Base-by-base conservation (phyloP, 179 eudicot genomes). In the Vitellaria paradoxa region DNA sequence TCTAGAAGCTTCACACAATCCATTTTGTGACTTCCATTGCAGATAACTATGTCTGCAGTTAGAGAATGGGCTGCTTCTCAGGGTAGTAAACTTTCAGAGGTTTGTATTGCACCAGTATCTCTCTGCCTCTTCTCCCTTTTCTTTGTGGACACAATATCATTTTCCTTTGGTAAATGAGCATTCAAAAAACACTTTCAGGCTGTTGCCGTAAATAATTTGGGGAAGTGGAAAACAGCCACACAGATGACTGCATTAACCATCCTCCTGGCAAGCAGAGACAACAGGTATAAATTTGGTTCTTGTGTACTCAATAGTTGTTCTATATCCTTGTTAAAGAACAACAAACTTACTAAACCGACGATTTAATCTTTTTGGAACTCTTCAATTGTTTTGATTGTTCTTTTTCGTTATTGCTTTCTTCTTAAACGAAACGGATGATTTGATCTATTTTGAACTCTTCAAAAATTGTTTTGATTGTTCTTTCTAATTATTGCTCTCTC, bases 1-100 rank as follows among this genome's bases (percentile, higher is more conserved):
- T 63, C 37, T 50, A 10, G 60, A 52, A 13, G 15, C 23, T 72
- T 65, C 65, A 65, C 37, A 30, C 49, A 49, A 76, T 9, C 57
- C 65, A 65, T 17, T 15, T 75, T 75, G 23, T 73, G 30, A 60
- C 49, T 20, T 30, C 69, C 47, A 73, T 72, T 76, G 84, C 87
- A 96, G 99, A 96, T 96, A 76, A 96, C 99, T 15, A 96, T 96
- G 98, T 96, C 98, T 15, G 99, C 99, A 15, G 99, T 96, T 49
- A 89, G 99, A 85, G 99, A 96, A 86, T 96, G 99, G 99, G 99
- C 99, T 77, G 99, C 99, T 81, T 92, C 97, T 80, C 97, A 93
- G 83, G 87, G 86, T 87, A 81, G 88, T 76, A 88, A 88, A 81
- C 93, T 96, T 81, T 85, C 88, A 26, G 97, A 92, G 99, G 99